Conservation (phyloP, 1,139 yeast species). For the Yamadazyma songkhlaensis region DNA sequence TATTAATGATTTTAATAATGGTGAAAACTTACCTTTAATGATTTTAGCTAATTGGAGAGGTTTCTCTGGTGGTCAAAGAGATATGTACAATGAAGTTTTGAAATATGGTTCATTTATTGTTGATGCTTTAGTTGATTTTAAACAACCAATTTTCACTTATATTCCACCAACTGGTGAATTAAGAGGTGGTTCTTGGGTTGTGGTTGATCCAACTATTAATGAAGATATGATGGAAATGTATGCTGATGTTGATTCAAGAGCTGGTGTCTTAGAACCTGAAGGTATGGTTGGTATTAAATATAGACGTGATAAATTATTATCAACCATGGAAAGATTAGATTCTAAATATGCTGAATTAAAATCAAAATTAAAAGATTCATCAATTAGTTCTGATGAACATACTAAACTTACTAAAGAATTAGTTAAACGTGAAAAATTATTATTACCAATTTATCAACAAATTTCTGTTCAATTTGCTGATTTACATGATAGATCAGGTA, state of each 20-base stretch:
- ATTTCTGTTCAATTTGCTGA: slow-evolving; percentile 96
- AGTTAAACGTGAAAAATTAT: slow-evolving; percentile 71
- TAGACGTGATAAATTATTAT: slow-evolving; percentile 85
- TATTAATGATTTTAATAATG: slow-evolving; percentile 92
- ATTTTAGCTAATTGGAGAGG: slow-evolving; percentile 99
- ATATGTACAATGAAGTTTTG: slow-evolving; percentile 97
- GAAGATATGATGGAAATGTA: slow-evolving; percentile 99
- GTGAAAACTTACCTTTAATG: slow-evolving; percentile 97
- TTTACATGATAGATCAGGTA: slow-evolving; percentile 93
- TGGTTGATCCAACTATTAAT: slow-evolving; percentile 97
- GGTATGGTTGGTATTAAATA: slow-evolving; percentile 99
- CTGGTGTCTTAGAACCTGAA: slow-evolving; percentile 97
- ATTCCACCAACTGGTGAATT: slow-evolving; percentile 98
- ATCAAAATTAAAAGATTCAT: slow-evolving; percentile 51
- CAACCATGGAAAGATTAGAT: slow-evolving; percentile 90
- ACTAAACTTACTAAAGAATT: slow-evolving; percentile 63
- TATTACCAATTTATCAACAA: slow-evolving; percentile 88
- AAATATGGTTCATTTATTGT: slow-evolving; percentile 96
- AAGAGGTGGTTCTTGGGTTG: slow-evolving; percentile 99
- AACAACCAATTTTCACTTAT: slow-evolving; percentile 94
- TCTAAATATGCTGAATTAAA: slow-evolving; percentile 67
- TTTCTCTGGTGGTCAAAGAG: slow-evolving; percentile 99
- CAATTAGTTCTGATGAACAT: slow-evolving; percentile 61
- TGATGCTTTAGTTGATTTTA: slow-evolving; percentile 92
- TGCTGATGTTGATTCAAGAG: slow-evolving; percentile 95